These are phyloP conservation scores for Pythium brachiatum DNA, from an alignment of 352 stramenopile genomes.

Conservation along the genomic window DNA sequence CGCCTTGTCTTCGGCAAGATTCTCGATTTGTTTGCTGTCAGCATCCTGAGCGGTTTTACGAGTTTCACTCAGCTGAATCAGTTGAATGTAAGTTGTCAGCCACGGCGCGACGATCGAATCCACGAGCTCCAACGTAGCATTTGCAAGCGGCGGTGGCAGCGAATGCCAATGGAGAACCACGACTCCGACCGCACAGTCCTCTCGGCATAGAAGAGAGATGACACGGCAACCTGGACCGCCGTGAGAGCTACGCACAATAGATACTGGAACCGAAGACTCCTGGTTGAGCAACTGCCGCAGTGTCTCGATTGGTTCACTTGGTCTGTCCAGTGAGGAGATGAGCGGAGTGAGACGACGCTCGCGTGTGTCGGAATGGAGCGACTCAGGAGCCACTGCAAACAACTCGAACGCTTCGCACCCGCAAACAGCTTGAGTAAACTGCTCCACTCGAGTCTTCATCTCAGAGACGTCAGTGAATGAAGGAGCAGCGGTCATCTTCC, in stretches of 20 bases:
- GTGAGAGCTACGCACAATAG: neutral
- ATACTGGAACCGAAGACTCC: too few species aligned
- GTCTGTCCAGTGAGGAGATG: neutral
- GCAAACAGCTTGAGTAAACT: conserved; percentile 5
- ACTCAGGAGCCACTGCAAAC: neutral
- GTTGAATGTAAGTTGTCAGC: neutral
- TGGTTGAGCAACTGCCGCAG: neutral
- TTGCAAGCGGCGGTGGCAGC: neutral
- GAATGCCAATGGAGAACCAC: conserved; percentile 8
- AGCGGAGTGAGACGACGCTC: neutral
- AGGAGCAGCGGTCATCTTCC: neutral
- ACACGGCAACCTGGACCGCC: neutral
- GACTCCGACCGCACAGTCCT: neutral
- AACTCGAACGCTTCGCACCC: conserved; percentile 11
- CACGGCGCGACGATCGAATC: conserved; percentile 10
- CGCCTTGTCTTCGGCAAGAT: neutral
- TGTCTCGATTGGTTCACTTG: neutral
- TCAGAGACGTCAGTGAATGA: neutral
- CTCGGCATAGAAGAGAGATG: neutral
- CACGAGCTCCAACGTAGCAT: conserved; percentile 4
- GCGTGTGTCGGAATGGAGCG: neutral
- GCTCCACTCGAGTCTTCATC: neutral
- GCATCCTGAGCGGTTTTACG: neutral
- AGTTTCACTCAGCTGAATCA: neutral
- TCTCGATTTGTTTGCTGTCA: neutral